Percentiles rank a stretch among this genome's conserved stretches.
Evolutionary conservation across 2,329 filamentous ascomycete genomes (phyloP).

Genomic region (Diplodia mutila): DNA sequence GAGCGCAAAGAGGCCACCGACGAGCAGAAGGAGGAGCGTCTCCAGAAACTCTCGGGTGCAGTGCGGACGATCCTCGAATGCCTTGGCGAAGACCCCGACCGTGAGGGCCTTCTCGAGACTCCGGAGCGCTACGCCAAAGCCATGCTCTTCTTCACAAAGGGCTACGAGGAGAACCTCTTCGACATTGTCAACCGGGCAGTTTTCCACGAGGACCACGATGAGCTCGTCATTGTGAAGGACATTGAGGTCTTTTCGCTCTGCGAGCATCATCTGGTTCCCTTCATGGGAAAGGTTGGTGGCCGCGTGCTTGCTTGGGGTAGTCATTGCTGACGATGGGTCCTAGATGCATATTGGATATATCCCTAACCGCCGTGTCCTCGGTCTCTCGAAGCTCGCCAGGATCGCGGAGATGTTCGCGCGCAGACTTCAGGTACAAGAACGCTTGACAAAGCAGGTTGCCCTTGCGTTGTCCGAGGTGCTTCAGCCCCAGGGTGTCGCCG

Average conservation of each 20-base stretch:
- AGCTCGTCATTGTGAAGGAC: constrained; percentile 96
- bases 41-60: constrained; percentile 65
- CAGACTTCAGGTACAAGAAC: constrained; percentile 92
- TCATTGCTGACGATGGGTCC: constrained; percentile 24
- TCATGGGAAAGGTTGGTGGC: constrained; percentile 79
- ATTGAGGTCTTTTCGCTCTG: constrained; percentile 94
- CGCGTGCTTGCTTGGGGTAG: background rate
- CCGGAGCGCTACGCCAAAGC: constrained; percentile 93
- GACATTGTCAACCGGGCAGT: constrained; percentile 93
- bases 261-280: constrained; percentile 96
- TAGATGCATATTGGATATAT: constrained; percentile 99
- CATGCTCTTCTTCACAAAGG: constrained; percentile 93
- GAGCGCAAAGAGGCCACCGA: constrained; percentile 62
- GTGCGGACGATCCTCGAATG: constrained; percentile 68
- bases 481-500: constrained; percentile 90
- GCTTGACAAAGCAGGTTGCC: constrained; percentile 93
- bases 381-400: constrained; percentile 91
- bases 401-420: constrained; percentile 97
- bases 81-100: constrained; percentile 67
- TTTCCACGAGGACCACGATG: constrained; percentile 95
- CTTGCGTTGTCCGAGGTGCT: constrained; percentile 91
- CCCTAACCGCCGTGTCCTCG: constrained; percentile 85
- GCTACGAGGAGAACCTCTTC: constrained; percentile 91
- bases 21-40: constrained; percentile 60
- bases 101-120: constrained; percentile 66